Evolutionary conservation across 2,329 filamentous ascomycete genomes (phyloP).

Genomic region (Orbilia oligospora): DNA sequence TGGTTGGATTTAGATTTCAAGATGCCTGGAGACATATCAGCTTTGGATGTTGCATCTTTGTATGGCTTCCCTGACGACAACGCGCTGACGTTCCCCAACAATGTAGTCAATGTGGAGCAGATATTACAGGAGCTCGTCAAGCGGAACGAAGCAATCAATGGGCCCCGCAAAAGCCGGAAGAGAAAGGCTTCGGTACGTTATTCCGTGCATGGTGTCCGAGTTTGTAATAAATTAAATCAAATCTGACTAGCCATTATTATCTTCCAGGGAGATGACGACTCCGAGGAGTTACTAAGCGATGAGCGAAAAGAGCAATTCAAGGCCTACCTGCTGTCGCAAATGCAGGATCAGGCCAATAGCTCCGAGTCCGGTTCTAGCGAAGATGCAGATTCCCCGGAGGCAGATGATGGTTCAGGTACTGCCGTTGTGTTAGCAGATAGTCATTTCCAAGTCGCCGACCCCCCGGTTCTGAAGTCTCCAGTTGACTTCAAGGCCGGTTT

Average conservation of each 20-base stretch:
- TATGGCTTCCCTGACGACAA: conserved; percentile 48
- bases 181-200: conserved; percentile 56
- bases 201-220: neutral
- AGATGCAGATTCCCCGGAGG: conserved; percentile 40
- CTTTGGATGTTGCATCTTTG: conserved; percentile 41
- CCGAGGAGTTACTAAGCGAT: conserved; percentile 45
- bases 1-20: conserved; percentile 14
- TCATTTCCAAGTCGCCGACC: conserved; percentile 66
- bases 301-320: conserved; percentile 57
- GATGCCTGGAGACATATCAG: conserved; percentile 33
- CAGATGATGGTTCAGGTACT: conserved; percentile 27
- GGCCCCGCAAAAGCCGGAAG: conserved; percentile 53
- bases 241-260: conserved; percentile 10
- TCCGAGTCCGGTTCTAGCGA: conserved; percentile 51
- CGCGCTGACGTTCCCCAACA: conserved; percentile 53
- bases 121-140: conserved; percentile 60
- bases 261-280: conserved; percentile 34
- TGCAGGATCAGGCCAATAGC: conserved; percentile 50
- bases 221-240: neutral
- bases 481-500: conserved; percentile 54
- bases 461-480: conserved; percentile 45
- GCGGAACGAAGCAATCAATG: conserved; percentile 57
- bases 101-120: conserved; percentile 59
- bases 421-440: conserved; percentile 46
- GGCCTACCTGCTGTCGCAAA: conserved; percentile 57